phyloP scores from a whole-genome alignment of 345 rosid genomes.

The Aquilaria sinensis region DNA sequence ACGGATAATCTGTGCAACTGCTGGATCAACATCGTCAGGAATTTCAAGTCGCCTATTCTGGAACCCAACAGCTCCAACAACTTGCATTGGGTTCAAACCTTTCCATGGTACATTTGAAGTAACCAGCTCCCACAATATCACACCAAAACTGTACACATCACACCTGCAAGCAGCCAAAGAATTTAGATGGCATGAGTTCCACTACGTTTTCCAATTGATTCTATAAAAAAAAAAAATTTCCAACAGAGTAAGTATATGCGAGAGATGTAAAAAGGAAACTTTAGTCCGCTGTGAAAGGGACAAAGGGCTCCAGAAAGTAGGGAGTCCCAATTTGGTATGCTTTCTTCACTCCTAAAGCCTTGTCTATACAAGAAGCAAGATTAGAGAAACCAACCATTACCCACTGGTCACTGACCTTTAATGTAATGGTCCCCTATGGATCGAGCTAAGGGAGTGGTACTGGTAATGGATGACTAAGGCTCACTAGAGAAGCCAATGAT shows the following conservation, averaged over 20 bases:
- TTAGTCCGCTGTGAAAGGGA: too few species aligned
- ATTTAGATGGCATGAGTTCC: not conserved
- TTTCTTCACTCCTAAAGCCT: too few species aligned
- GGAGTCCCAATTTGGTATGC: too few species aligned
- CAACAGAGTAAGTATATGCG: not conserved
- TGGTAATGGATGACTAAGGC: too few species aligned
- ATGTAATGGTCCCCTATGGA: too few species aligned
- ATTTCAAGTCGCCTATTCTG: slow-evolving; percentile 87
- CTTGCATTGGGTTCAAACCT: slow-evolving; percentile 99
- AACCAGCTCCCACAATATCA: slow-evolving; percentile 89
- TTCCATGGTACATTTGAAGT: slow-evolving; percentile 82
- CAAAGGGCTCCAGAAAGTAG: too few species aligned
- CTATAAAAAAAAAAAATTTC: not conserved
- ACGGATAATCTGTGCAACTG: slow-evolving; percentile 66
- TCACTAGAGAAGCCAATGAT: too few species aligned
- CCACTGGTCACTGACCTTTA: too few species aligned
- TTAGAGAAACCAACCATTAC: too few species aligned
- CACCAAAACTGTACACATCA: slow-evolving; percentile 98
- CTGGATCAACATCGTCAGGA: slow-evolving; percentile 62
- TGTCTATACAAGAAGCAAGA: too few species aligned
- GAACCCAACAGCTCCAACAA: slow-evolving; percentile 99
- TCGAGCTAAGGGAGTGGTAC: too few species aligned
- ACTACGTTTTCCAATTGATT: not conserved
- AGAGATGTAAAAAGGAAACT: not conserved
- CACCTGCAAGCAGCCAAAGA: slow-evolving; percentile 49